Conservation (phyloP, 1,284 basidiomycete species). For the Sporisorium reilianum region DNA sequence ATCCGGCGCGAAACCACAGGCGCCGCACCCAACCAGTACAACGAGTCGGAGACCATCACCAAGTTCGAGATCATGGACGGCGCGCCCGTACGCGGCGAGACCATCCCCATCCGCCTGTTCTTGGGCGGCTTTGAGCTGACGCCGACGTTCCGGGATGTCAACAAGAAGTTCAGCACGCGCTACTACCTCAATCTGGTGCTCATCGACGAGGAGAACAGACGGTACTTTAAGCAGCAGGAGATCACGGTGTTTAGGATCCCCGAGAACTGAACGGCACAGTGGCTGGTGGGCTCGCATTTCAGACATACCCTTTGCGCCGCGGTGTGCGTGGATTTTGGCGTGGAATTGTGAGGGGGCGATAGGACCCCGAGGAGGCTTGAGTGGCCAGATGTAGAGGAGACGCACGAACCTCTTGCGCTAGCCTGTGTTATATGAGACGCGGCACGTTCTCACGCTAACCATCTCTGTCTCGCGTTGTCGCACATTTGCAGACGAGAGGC, state of each 20-base stretch:
- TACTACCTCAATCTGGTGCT: slow-evolving; percentile 94
- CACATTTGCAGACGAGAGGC: too few relatives aligned
- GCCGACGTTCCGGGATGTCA: slow-evolving; percentile 97
- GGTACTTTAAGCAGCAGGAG: slow-evolving; percentile 82
- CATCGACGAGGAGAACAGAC: slow-evolving; percentile 95
- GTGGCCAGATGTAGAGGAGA: neutral
- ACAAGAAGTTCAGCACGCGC: slow-evolving; percentile 97
- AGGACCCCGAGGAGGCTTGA: neutral
- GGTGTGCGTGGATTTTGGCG: neutral
- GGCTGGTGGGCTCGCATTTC: neutral
- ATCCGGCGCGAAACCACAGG: slow-evolving; percentile 97
- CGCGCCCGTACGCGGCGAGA: slow-evolving; percentile 86
- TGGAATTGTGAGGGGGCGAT: neutral
- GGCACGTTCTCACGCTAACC: neutral
- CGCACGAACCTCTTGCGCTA: neutral
- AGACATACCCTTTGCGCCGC: slow-evolving; percentile 6
- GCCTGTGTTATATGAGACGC: neutral
- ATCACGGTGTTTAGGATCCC: slow-evolving; percentile 64
- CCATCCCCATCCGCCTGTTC: slow-evolving; percentile 97
- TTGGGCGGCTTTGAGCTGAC: slow-evolving; percentile 98
- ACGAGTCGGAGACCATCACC: slow-evolving; percentile 98
- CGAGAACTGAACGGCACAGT: slow-evolving; percentile 23
- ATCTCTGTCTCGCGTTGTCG: too few relatives aligned
- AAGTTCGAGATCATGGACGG: slow-evolving; percentile 96
- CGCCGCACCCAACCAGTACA: slow-evolving; percentile 89